phyloP scores from a whole-genome alignment of 345 rosid genomes.

The Lumnitzera racemosa region DNA sequence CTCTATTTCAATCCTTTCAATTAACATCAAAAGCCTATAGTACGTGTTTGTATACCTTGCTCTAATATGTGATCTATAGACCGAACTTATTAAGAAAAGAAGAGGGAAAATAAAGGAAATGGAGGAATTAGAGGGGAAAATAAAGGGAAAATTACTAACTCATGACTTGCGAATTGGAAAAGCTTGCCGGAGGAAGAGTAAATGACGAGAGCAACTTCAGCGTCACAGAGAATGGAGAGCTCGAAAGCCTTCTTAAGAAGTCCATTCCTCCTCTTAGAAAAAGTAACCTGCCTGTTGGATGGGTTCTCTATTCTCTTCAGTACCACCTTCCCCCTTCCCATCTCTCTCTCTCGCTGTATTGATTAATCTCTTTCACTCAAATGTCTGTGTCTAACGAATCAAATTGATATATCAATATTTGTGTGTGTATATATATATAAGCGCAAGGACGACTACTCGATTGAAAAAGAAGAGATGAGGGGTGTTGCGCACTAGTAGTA shows the following conservation, averaged over 20 bases:
- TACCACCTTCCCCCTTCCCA: conserved; percentile 65
- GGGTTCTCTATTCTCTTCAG: conserved; percentile 60
- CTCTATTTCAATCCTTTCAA: too few species aligned
- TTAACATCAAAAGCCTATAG: too few species aligned
- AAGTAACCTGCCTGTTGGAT: conserved; percentile 54
- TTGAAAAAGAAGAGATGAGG: too few species aligned
- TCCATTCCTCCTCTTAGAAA: conserved; percentile 59
- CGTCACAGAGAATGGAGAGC: conserved; percentile 63
- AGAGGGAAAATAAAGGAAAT: not conserved
- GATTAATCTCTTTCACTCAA: not conserved
- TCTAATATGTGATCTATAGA: too few species aligned
- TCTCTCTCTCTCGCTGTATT: conserved; percentile 2
- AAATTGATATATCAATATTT: too few species aligned
- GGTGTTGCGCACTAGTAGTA: too few species aligned
- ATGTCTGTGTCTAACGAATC: too few species aligned
- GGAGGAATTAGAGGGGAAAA: not conserved
- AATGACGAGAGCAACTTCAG: conserved; percentile 45
- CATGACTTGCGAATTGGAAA: conserved; percentile 47
- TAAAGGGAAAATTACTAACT: conserved; percentile 15
- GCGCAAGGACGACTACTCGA: too few species aligned
- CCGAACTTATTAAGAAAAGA: too few species aligned
- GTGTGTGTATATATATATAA: too few species aligned
- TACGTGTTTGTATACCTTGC: too few species aligned
- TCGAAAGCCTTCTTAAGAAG: conserved; percentile 58
- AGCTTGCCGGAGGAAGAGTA: conserved; percentile 48